Conservation (phyloP, 345 rosid species). For the Citrus mangshanensis region DNA sequence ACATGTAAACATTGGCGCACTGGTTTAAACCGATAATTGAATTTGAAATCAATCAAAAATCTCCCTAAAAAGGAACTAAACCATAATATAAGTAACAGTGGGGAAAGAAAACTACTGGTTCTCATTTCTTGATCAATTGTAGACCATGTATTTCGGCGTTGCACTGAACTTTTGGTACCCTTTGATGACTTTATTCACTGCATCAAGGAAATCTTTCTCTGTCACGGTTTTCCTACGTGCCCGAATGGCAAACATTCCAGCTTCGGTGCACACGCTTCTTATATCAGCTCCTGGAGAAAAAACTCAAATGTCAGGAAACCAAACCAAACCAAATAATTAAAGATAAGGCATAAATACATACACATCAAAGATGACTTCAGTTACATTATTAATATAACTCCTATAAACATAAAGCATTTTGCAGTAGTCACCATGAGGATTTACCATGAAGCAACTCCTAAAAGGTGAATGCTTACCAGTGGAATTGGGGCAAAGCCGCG, state of each 20-base stretch:
- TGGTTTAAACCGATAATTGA: too few relatives aligned
- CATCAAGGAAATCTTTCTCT: slow-evolving; percentile 90
- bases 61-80: too few relatives aligned
- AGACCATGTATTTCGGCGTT: slow-evolving; percentile 92
- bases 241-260: slow-evolving; percentile 90
- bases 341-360: not conserved
- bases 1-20: too few relatives aligned
- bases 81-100: not conserved
- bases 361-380: not conserved
- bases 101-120: not conserved
- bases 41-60: too few relatives aligned
- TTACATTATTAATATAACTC: not conserved
- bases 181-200: slow-evolving; percentile 93
- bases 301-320: not conserved
- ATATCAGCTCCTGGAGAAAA: slow-evolving; percentile 77
- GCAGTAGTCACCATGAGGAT: not conserved
- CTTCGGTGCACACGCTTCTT: slow-evolving; percentile 93
- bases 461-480: slow-evolving; percentile 48
- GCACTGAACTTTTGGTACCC: slow-evolving; percentile 97
- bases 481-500: slow-evolving; percentile 91
- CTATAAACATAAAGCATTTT: not conserved
- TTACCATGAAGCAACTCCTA: not conserved
- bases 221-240: slow-evolving; percentile 91
- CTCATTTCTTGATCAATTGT: slow-evolving; percentile 36
- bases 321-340: not conserved